Percentiles rank a stretch among this genome's conserved stretches.
phyloP scores from a whole-genome alignment of 305 asterid species.

The Stenogyne calaminthoides region DNA sequence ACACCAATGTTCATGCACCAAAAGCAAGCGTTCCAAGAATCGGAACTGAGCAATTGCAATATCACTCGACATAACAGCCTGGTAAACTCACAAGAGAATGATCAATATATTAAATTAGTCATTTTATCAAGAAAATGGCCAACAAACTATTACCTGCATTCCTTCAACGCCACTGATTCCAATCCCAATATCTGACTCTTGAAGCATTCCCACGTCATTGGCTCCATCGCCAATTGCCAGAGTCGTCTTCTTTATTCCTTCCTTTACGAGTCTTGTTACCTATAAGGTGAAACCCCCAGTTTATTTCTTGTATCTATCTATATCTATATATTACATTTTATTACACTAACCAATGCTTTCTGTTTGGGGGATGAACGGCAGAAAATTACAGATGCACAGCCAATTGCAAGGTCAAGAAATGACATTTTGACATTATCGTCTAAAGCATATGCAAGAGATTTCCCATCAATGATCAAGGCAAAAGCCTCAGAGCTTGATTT shows the following conservation, averaged over 20 bases:
- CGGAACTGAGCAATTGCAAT: slow-evolving; percentile 95
- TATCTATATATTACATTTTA: no score
- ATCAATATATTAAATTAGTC: neutral
- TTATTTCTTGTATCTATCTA: neutral
- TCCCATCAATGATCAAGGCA: slow-evolving; percentile 94
- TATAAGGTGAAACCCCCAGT: slow-evolving; percentile 29
- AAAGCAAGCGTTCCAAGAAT: slow-evolving; percentile 87
- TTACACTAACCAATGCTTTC: slow-evolving; percentile 82
- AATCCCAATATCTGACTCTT: slow-evolving; percentile 97
- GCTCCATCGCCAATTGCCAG: slow-evolving; percentile 98
- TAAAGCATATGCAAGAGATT: slow-evolving; percentile 88
- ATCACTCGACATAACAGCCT: slow-evolving; percentile 99
- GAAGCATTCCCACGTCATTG: slow-evolving; percentile 99
- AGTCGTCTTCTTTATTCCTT: slow-evolving; percentile 77
- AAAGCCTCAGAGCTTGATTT: slow-evolving; percentile 64
- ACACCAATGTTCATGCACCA: slow-evolving; percentile 99
- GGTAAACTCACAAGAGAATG: slow-evolving; percentile 25
- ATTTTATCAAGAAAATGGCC: neutral
- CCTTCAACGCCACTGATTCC: slow-evolving; percentile 99
- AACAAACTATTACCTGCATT: slow-evolving; percentile 71
- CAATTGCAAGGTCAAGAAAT: slow-evolving; percentile 76
- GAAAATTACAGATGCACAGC: slow-evolving; percentile 95
- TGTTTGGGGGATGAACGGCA: slow-evolving; percentile 98
- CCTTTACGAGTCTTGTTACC: slow-evolving; percentile 96
- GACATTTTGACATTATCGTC: slow-evolving; percentile 55